Conservation (phyloP, 2,329 filamentous ascomycete species). For the Paecilomyces dactylethromorphus region DNA sequence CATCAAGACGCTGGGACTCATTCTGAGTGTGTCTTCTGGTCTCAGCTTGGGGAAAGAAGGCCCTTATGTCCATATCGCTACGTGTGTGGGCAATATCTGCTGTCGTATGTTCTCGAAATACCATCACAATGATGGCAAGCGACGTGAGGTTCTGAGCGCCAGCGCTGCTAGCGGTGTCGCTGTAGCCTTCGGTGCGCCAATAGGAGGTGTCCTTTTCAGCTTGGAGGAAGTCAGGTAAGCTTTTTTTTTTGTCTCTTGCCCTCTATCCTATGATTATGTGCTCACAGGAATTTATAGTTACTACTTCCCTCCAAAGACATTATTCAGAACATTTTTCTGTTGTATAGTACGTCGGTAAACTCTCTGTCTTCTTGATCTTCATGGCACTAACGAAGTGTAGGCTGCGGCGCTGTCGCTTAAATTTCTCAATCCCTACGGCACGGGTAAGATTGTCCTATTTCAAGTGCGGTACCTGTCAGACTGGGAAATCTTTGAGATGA, state of each 20-base stretch:
- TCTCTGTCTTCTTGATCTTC: neutral
- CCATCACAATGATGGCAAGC: constrained; percentile 86
- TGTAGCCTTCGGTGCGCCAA: constrained; percentile 87
- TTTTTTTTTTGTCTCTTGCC: neutral
- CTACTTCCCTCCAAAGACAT: constrained; percentile 94
- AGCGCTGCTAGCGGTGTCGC: constrained; percentile 87
- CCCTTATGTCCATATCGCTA: constrained; percentile 94
- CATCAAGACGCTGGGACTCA: constrained; percentile 74
- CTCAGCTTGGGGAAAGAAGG: constrained; percentile 92
- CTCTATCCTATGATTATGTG: constrained; percentile 2
- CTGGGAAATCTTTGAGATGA: constrained; percentile 90
- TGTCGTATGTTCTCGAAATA: constrained; percentile 95
- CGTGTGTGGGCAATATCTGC: constrained; percentile 89
- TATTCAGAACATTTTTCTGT: constrained; percentile 97
- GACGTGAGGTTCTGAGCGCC: constrained; percentile 87
- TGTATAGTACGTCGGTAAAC: constrained; percentile 61
- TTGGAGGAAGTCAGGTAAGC: constrained; percentile 72
- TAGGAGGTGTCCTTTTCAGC: constrained; percentile 85
- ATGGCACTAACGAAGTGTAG: constrained; percentile 15
- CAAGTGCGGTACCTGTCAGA: constrained; percentile 84
- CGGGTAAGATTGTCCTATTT: constrained; percentile 93
- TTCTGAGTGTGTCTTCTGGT: constrained; percentile 86
- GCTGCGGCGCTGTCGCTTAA: constrained; percentile 81
- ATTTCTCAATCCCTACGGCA: constrained; percentile 93
- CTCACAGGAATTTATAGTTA: constrained; percentile 49